Conservation (phyloP, 2,329 filamentous ascomycete species). For the Penicillium sp. region DNA sequence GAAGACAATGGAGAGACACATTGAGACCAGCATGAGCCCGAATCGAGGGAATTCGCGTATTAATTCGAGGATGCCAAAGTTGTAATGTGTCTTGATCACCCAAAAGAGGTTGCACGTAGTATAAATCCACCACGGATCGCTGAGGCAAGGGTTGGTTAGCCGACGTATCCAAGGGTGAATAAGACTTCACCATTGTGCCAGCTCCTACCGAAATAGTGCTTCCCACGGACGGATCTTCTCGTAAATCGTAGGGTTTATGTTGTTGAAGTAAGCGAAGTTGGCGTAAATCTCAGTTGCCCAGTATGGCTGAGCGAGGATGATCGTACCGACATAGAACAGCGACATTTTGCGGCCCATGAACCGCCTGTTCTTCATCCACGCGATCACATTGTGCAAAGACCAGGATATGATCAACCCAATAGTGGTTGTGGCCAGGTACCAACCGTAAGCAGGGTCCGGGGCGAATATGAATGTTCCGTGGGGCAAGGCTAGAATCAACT, state of each 20-base stretch:
- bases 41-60: background rate
- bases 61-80: background rate
- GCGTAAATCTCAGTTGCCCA: background rate
- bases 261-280: background rate
- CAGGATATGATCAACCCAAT: background rate
- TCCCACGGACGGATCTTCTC: background rate
- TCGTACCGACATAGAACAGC: background rate
- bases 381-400: background rate
- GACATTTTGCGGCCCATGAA: background rate
- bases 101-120: background rate
- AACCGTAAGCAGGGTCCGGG: background rate
- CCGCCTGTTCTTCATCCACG: background rate
- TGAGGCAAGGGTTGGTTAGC: too few relatives aligned
- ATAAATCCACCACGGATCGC: background rate
- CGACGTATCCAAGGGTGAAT: too few relatives aligned
- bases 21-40: background rate
- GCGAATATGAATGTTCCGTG: background rate
- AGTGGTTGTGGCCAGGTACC: background rate
- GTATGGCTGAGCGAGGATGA: background rate
- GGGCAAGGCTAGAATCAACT: background rate
- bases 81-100: background rate
- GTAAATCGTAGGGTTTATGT: background rate
- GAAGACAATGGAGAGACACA: background rate
- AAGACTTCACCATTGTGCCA: too few relatives aligned
- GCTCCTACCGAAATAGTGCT: background rate